phyloP scores from a whole-genome alignment of 495 filamentous ascomycete genomes.

The Baudoinia panamericana region DNA sequence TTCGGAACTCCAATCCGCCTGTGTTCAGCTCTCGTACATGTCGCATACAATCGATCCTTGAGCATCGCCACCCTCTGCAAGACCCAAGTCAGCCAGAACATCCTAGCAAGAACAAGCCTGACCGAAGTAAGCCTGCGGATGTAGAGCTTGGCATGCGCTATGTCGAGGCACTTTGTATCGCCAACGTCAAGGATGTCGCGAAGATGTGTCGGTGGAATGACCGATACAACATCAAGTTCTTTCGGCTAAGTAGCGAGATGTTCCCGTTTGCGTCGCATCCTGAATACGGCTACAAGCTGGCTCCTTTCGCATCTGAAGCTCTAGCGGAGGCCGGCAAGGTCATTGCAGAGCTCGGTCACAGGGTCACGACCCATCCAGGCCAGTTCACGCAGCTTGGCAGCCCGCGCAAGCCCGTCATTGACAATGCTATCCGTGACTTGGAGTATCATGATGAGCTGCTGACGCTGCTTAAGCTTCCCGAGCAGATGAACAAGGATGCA shows the following conservation, averaged over 20 bases:
- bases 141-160: slow-evolving; percentile 51
- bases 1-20: slow-evolving; percentile 70
- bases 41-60: slow-evolving; percentile 78
- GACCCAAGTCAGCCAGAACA: slow-evolving; percentile 67
- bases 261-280: slow-evolving; percentile 88
- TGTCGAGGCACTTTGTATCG: slow-evolving; percentile 63
- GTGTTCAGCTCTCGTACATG: slow-evolving; percentile 88
- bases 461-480: slow-evolving; percentile 59
- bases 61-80: slow-evolving; percentile 68
- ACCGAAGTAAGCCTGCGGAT: slow-evolving; percentile 52
- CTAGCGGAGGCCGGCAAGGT: slow-evolving; percentile 65
- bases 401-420: slow-evolving; percentile 59
- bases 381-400: slow-evolving; percentile 82
- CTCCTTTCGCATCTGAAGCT: slow-evolving; percentile 69
- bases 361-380: slow-evolving; percentile 82
- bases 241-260: slow-evolving; percentile 89
- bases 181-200: slow-evolving; percentile 68
- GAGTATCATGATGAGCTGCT: slow-evolving; percentile 86
- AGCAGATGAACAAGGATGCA: slow-evolving; percentile 73
- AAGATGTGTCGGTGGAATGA: slow-evolving; percentile 93
- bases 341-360: slow-evolving; percentile 67
- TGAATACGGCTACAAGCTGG: slow-evolving; percentile 77
- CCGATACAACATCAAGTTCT: slow-evolving; percentile 79
- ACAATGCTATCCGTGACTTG: slow-evolving; percentile 64
- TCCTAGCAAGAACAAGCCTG: slow-evolving; percentile 67